phyloP scores from a whole-genome alignment of 2,329 filamentous ascomycete genomes.

The Colletotrichum sp. region DNA sequence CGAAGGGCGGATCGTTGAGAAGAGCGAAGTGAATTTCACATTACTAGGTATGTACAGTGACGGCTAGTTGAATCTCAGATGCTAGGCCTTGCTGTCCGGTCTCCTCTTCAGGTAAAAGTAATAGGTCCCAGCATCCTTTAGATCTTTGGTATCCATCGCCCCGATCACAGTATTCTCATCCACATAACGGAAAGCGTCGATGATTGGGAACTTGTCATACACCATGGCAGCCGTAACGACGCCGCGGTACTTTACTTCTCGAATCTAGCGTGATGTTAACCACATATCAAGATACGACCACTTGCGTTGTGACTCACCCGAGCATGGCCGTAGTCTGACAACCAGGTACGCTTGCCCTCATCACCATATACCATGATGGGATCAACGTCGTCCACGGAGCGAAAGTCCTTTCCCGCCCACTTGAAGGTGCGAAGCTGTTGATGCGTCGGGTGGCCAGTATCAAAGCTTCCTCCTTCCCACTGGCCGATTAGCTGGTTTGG shows the following conservation, averaged over 20 bases:
- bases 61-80: accelerated
- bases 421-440: conserved; percentile 25
- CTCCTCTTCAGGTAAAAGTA: conserved; percentile 28
- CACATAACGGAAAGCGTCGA: conserved; percentile 33
- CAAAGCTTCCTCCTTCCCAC: conserved; percentile 32
- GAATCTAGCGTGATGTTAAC: conserved; percentile 16
- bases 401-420: conserved; percentile 36
- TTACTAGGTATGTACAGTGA: no score
- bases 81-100: background rate
- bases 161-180: conserved; percentile 28
- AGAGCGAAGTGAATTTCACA: background rate
- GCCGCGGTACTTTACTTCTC: conserved; percentile 27
- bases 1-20: background rate
- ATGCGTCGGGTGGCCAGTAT: conserved; percentile 29
- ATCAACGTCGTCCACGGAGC: conserved; percentile 31
- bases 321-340: conserved; percentile 17
- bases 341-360: conserved; percentile 13
- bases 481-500: conserved; percentile 29
- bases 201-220: conserved; percentile 32
- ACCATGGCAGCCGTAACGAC: conserved; percentile 32
- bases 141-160: conserved; percentile 28
- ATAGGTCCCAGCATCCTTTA: conserved; percentile 21
- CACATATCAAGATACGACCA: background rate
- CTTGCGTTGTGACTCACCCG: background rate
- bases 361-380: conserved; percentile 28